Conservation (phyloP, 805 yeast species). For the Sungouiella thailandica region DNA sequence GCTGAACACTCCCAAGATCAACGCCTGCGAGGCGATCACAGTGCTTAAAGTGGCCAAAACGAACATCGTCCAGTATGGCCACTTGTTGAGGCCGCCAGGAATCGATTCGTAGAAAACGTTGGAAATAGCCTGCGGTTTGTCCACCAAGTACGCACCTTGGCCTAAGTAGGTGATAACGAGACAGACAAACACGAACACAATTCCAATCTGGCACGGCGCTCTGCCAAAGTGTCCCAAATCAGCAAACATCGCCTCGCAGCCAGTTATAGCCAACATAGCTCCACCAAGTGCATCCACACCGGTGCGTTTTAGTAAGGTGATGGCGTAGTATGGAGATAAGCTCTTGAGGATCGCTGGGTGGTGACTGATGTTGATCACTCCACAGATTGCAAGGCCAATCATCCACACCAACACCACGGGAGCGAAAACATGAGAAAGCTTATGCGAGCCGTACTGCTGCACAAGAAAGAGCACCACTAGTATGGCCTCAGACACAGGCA, state of each 20-base stretch:
- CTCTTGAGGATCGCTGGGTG: conserved; percentile 43
- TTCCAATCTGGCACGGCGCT: conserved; percentile 44
- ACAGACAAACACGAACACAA: conserved; percentile 48
- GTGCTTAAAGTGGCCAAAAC: conserved; percentile 51
- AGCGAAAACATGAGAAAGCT: conserved; percentile 46
- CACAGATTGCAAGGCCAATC: conserved; percentile 38
- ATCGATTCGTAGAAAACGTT: conserved; percentile 46
- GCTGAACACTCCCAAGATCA: conserved; percentile 51
- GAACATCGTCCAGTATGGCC: conserved; percentile 47
- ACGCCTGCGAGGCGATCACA: conserved; percentile 57
- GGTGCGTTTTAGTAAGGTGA: conserved; percentile 35
- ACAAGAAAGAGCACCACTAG: conserved; percentile 40
- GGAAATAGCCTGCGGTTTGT: conserved; percentile 33
- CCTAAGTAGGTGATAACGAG: conserved; percentile 52
- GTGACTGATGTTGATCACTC: conserved; percentile 41
- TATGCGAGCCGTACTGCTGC: conserved; percentile 48
- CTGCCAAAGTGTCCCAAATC: conserved; percentile 56
- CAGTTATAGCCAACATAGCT: conserved; percentile 53
- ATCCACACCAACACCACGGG: conserved; percentile 54
- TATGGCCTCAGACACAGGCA: conserved; percentile 47
- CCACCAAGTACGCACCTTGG: conserved; percentile 47
- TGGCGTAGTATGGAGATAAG: conserved; percentile 49
- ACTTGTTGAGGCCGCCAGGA: conserved; percentile 44
- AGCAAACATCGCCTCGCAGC: conserved; percentile 62
- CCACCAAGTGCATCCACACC: conserved; percentile 44